Conservation (phyloP, 495 filamentous ascomycete species). For the Aspergillus affinis region DNA sequence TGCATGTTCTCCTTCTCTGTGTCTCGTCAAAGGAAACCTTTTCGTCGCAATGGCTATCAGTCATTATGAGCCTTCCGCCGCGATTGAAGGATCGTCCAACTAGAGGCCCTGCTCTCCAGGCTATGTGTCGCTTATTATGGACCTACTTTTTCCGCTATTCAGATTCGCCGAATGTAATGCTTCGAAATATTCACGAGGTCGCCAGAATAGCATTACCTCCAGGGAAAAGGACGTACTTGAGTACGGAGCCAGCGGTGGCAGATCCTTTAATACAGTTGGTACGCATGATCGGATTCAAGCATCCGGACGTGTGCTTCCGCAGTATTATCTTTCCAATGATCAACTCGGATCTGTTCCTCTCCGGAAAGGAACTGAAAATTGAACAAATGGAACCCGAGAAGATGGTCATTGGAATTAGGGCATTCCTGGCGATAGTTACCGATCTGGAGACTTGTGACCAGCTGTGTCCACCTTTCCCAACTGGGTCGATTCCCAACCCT, state of each 20-base stretch:
- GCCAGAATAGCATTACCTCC: constrained; percentile 76
- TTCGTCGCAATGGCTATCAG: constrained; percentile 77
- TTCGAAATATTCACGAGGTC: constrained; percentile 84
- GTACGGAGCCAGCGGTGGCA: constrained; percentile 74
- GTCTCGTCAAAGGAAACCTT: constrained; percentile 84
- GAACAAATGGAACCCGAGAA: constrained; percentile 94
- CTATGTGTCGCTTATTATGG: constrained; percentile 91
- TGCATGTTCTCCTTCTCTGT: constrained; percentile 81
- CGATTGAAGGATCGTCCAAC: constrained; percentile 80
- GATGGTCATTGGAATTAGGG: constrained; percentile 92
- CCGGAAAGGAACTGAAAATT: constrained; percentile 76
- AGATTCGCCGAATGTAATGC: constrained; percentile 65
- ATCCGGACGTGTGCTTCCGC: constrained; percentile 90
- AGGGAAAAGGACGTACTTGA: constrained; percentile 73
- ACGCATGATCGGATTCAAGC: constrained; percentile 89
- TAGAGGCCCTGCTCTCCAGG: constrained; percentile 79
- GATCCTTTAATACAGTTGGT: constrained; percentile 92
- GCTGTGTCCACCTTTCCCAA: constrained; percentile 79
- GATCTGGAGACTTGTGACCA: constrained; percentile 87
- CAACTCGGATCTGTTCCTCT: constrained; percentile 80
- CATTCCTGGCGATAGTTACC: constrained; percentile 88
- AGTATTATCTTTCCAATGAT: constrained; percentile 92
- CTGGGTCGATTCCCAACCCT: constrained; percentile 44
- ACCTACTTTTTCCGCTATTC: constrained; percentile 86
- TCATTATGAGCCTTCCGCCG: constrained; percentile 71